Conservation (phyloP, 345 rosid genomes). For the Gossypium mustelinum region DNA sequence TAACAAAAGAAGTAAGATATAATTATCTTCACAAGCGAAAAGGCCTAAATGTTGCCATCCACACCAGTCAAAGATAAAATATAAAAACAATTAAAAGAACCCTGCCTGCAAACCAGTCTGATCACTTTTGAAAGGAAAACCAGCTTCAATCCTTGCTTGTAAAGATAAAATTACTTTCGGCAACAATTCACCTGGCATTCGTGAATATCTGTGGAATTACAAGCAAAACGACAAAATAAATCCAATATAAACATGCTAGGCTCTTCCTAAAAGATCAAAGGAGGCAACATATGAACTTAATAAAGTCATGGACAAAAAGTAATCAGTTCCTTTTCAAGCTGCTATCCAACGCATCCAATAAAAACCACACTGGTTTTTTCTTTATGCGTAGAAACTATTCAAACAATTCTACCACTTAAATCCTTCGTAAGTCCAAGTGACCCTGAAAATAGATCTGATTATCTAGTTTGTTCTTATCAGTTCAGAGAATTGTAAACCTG, state of each 20-base stretch:
- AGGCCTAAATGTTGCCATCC: not conserved
- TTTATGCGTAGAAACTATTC: not conserved
- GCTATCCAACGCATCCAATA: not conserved
- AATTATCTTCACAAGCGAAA: constrained; percentile 3
- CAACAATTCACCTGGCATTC: constrained; percentile 84
- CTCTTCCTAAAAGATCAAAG: constrained; percentile 15
- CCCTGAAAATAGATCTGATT: not conserved
- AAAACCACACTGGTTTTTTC: not conserved
- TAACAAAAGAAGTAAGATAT: constrained; percentile 26
- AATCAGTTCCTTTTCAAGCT: not conserved
- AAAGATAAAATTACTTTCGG: constrained; percentile 58
- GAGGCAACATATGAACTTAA: constrained; percentile 9
- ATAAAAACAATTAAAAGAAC: constrained; percentile 15
- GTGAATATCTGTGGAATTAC: constrained; percentile 58
- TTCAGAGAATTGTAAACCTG: not conserved
- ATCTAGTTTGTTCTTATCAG: not conserved
- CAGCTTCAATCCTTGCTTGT: constrained; percentile 47
- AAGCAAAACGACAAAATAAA: constrained; percentile 19
- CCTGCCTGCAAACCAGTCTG: constrained; percentile 77
- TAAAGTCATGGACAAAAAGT: not conserved
- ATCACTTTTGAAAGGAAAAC: constrained; percentile 60
- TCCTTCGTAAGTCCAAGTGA: not conserved
- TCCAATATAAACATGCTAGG: constrained; percentile 6
- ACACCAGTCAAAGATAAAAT: not conserved
- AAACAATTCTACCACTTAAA: not conserved